Conservation (phyloP, 306 rosid species). For the Acacia melanoxylon region DNA sequence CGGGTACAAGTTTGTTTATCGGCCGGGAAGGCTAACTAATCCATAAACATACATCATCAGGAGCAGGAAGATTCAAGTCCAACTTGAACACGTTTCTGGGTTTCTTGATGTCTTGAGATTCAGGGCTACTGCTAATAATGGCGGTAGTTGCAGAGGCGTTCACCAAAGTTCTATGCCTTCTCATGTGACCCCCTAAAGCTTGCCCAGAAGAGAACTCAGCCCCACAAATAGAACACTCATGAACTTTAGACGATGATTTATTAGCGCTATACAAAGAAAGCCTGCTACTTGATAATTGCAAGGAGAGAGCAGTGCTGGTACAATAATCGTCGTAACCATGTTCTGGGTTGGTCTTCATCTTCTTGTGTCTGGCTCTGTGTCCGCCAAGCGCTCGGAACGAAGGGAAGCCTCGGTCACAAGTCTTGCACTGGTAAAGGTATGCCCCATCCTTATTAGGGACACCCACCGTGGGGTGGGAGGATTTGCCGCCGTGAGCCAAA, state of each 20-base stretch:
- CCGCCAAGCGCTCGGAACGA: conserved; percentile 96
- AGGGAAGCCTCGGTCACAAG: conserved; percentile 71
- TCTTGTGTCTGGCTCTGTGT: conserved; percentile 89
- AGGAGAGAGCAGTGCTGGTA: conserved; percentile 45
- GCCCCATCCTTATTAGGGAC: background rate
- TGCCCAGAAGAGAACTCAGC: conserved; percentile 87
- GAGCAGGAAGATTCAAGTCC: conserved; percentile 91
- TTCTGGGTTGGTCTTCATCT: conserved; percentile 38
- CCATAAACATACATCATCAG: conserved; percentile 46
- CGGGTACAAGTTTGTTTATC: conserved; percentile 25
- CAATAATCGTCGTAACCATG: background rate
- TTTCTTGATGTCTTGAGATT: conserved; percentile 38
- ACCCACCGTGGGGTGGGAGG: background rate
- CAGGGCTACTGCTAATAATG: background rate
- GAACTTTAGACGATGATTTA: conserved; percentile 42
- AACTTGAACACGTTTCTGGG: conserved; percentile 50
- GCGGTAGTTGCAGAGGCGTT: conserved; percentile 2
- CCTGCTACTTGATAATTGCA: conserved; percentile 46
- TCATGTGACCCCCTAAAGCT: conserved; percentile 97
- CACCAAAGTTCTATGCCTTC: conserved; percentile 65
- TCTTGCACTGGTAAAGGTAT: conserved; percentile 66
- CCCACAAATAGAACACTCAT: conserved; percentile 79
- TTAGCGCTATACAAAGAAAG: conserved; percentile 3
- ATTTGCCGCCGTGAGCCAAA: conserved; percentile 67
- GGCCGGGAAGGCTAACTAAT: background rate